These are phyloP conservation scores for Hanseniaspora occidentalis DNA, from an alignment of 805 yeast species.

Conservation along the genomic window DNA sequence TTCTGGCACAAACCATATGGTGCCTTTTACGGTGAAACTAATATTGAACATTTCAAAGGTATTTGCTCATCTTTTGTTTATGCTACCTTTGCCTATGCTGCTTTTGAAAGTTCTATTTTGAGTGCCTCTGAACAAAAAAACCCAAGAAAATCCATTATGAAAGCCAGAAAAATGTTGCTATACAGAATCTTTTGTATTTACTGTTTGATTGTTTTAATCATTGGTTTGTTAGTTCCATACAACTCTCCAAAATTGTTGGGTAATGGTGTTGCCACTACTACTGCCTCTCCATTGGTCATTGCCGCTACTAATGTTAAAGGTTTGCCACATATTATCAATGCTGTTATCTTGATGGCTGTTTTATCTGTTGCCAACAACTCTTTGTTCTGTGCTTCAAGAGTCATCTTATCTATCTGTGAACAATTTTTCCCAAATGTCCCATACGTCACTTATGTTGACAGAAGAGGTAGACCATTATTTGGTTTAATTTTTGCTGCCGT, in stretches of 20 bases:
- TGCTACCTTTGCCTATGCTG: conserved; percentile 51
- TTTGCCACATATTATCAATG: conserved; percentile 66
- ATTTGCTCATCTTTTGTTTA: conserved; percentile 39
- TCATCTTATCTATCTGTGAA: conserved; percentile 31
- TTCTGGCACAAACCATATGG: conserved; percentile 40
- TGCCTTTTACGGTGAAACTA: conserved; percentile 28
- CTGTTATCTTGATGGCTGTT: conserved; percentile 62
- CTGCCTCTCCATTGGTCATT: conserved; percentile 38
- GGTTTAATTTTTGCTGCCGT: conserved; percentile 40
- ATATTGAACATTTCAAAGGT: conserved; percentile 41
- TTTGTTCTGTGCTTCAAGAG: conserved; percentile 66
- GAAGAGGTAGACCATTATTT: conserved; percentile 48
- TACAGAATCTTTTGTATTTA: conserved; percentile 44
- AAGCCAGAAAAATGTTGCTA: conserved; percentile 40
- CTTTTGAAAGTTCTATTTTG: conserved; percentile 43
- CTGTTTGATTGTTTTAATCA: conserved; percentile 36
- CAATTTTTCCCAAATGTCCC: conserved; percentile 29
- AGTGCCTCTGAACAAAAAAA: conserved; percentile 35
- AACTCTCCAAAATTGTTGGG: conserved; percentile 30
- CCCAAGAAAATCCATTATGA: conserved; percentile 38
- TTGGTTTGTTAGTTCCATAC: conserved; percentile 48
- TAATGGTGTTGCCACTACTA: conserved; percentile 28
- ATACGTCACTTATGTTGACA: conserved; percentile 43
- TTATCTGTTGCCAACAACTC: conserved; percentile 76
- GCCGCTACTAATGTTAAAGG: conserved; percentile 40